phyloP scores from a whole-genome alignment of 2,329 filamentous ascomycete genomes.

The Cordyceps sp. region DNA sequence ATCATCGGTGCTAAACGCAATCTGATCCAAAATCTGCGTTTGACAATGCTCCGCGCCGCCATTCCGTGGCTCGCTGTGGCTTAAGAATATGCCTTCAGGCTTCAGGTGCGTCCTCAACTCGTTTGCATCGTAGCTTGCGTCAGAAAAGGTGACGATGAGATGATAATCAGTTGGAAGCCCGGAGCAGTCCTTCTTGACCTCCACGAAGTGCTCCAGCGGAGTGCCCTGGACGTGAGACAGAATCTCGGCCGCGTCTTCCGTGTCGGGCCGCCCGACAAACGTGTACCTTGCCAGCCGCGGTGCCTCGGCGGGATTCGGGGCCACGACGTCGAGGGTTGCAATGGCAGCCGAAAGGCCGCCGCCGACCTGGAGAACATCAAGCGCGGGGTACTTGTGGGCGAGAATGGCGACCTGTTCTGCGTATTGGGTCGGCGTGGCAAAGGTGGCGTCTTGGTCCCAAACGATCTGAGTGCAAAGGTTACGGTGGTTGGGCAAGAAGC shows the following conservation, averaged over 20 bases:
- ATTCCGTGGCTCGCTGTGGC: conserved; percentile 1
- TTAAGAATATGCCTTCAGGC: conserved; percentile 12
- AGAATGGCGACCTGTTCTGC: conserved; percentile 14
- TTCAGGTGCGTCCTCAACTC: conserved; percentile 10
- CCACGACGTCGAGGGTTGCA: conserved; percentile 12
- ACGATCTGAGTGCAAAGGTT: conserved; percentile 30
- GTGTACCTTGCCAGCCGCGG: conserved; percentile 18
- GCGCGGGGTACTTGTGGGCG: conserved; percentile 20
- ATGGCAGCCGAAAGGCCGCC: conserved; percentile 7
- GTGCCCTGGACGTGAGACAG: conserved; percentile 4
- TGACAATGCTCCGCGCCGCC: neutral
- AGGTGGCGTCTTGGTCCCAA: conserved; percentile 25
- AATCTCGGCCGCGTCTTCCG: conserved; percentile 2
- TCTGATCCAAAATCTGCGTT: no score
- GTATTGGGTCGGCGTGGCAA: conserved; percentile 7
- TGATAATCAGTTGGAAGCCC: conserved; percentile 14
- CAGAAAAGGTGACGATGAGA: conserved; percentile 12
- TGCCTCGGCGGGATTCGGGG: conserved; percentile 6
- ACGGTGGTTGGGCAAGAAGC: conserved; percentile 30
- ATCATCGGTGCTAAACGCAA: neutral
- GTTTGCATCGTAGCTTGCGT: conserved; percentile 4
- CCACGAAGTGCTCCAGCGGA: conserved; percentile 10
- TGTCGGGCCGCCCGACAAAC: conserved; percentile 7
- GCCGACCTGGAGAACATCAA: conserved; percentile 23
- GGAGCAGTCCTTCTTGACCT: conserved; percentile 9